Evolutionary conservation across 176 grass and related monocot species (phyloP).

Genomic region (Oryza glaberrima): DNA sequence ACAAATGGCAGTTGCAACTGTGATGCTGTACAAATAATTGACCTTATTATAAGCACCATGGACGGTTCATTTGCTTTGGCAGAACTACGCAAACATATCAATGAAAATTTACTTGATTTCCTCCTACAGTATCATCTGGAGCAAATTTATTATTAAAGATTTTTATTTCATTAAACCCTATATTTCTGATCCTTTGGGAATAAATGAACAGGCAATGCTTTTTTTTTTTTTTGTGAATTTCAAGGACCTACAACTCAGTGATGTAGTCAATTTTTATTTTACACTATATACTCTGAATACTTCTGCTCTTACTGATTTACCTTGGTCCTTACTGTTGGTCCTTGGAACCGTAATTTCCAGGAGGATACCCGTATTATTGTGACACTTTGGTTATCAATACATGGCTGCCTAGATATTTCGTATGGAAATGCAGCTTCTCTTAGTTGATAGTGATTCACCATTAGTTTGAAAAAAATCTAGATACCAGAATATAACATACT

Average conservation of each 20-base stretch:
- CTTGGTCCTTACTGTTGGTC: background rate
- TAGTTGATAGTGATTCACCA: background rate
- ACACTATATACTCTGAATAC: background rate
- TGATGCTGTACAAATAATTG: background rate
- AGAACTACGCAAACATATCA: background rate
- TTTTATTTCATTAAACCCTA: background rate
- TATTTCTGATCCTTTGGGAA: background rate
- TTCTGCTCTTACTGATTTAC: background rate
- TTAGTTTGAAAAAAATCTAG: background rate
- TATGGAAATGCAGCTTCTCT: background rate
- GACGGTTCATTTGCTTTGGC: background rate
- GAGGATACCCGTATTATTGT: background rate
- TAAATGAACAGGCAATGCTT: background rate
- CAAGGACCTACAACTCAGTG: background rate
- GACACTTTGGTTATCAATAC: constrained; percentile 5
- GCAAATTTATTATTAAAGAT: constrained; percentile 1
- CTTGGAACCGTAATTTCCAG: background rate
- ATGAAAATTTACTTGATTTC: background rate
- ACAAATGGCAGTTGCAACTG: background rate
- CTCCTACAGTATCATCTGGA: background rate
- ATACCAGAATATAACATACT: background rate
- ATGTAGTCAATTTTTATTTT: background rate
- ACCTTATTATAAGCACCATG: background rate
- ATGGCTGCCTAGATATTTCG: background rate
- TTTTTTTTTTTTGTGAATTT: background rate